Evolutionary conservation across 805 yeast species (phyloP).

Genomic region (Suhomyces kilbournensis): DNA sequence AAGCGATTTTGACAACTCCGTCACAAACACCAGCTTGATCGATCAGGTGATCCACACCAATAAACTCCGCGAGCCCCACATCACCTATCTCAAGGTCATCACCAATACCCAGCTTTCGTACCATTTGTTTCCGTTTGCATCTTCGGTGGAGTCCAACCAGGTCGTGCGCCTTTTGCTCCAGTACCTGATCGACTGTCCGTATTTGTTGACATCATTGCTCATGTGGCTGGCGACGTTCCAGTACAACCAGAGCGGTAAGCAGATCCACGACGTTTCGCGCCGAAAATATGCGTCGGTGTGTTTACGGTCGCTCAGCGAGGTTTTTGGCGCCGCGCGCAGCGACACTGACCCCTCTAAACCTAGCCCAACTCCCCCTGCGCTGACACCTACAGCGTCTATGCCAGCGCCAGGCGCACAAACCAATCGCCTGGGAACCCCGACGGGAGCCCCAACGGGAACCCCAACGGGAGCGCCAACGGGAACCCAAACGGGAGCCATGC

Average conservation of each 20-base stretch:
- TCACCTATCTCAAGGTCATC: constrained; percentile 28
- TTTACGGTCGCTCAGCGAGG: constrained; percentile 17
- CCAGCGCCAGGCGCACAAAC: neutral
- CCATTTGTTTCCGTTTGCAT: constrained; percentile 38
- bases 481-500: too few species aligned
- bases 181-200: constrained; percentile 20
- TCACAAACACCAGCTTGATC: constrained; percentile 24
- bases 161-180: constrained; percentile 25
- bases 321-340: constrained; percentile 11
- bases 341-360: neutral
- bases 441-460: too few species aligned
- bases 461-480: too few species aligned
- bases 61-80: constrained; percentile 27
- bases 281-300: constrained; percentile 20
- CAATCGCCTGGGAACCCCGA: too few species aligned
- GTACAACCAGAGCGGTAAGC: constrained; percentile 20
- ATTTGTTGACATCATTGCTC: constrained; percentile 20
- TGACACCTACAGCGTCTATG: too few species aligned
- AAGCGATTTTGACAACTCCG: neutral
- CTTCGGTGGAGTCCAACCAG: constrained; percentile 32
- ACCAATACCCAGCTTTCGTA: constrained; percentile 28
- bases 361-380: constrained; percentile 8
- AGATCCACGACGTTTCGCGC: constrained; percentile 18
- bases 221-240: constrained; percentile 27
- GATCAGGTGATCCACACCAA: constrained; percentile 22